Percentiles rank a stretch among this genome's conserved stretches.
Conservation (phyloP, 768 basidiomycete species). For the Lactifluus pinguis region DNA sequence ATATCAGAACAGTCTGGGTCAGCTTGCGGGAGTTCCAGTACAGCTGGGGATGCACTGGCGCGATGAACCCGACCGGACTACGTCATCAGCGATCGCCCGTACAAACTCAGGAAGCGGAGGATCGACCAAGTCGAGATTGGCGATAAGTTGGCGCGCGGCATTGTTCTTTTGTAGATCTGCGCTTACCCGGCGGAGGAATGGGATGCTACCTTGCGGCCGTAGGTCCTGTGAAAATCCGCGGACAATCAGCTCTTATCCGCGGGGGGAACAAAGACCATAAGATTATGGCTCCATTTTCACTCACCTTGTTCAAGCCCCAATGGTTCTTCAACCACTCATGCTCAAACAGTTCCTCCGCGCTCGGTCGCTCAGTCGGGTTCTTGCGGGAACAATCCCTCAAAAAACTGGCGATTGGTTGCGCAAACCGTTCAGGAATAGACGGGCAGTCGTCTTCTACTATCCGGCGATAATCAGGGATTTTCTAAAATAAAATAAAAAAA, state of each 20-base stretch:
- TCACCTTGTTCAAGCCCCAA: conserved; percentile 72
- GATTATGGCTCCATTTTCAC: conserved; percentile 11
- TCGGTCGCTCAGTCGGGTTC: conserved; percentile 73
- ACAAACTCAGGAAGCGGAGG: conserved; percentile 21
- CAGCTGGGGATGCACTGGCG: conserved; percentile 1
- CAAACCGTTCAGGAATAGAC: conserved; percentile 73
- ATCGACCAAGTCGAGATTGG: conserved; percentile 38
- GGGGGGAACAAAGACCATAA: background rate
- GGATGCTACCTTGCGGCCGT: conserved; percentile 89
- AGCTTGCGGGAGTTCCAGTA: conserved; percentile 22
- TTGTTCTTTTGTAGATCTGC: conserved; percentile 74
- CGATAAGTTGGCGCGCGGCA: conserved; percentile 39
- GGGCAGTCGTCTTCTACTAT: conserved; percentile 93
- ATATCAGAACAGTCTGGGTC: conserved; percentile 39
- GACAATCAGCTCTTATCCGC: background rate
- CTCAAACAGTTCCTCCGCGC: conserved; percentile 76
- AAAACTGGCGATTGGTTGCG: conserved; percentile 71
- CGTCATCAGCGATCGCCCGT: conserved; percentile 16
- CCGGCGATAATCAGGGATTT: conserved; percentile 28
- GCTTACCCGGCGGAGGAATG: conserved; percentile 88
- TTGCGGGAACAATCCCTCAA: conserved; percentile 85
- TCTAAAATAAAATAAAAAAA: too few relatives aligned
- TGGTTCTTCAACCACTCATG: conserved; percentile 85
- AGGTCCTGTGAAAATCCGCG: conserved; percentile 43
- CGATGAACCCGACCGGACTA: conserved; percentile 13